Base-by-base conservation (phyloP, 2,329 filamentous ascomycete genomes). In the Leptographium radiaticola region DNA sequence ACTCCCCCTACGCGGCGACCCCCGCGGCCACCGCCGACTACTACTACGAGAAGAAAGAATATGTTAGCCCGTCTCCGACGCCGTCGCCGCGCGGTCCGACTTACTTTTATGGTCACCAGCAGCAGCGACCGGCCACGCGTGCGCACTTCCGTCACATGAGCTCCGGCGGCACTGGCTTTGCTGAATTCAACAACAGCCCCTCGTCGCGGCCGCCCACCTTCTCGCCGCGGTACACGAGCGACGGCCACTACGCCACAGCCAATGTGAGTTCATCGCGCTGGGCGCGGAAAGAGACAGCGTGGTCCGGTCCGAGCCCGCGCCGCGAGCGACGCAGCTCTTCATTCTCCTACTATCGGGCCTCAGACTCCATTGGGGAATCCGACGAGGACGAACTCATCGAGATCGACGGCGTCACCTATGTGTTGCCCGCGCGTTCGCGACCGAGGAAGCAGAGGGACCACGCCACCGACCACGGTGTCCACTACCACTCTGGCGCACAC, bases 331-430 rank as follows among this genome's bases (percentile, higher is more conserved):
- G 75, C 65, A 71, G 68, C 69, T 80, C 56, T 16, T 59, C 77
- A 60, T 76, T 73, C 69, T 74, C 75, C 70, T 75, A 77, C 71
- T 73, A 76, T 71, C 77, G 75, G 72, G 67, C 76, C 73, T 75
- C 76, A 65, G 74, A 75, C 61, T 71, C 71, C 58, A 72, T 76
- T 74, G 77, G 77, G 72, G 78, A 80, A 69, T 81, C 78, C 70
- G 78, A 81, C 75, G 77, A 80, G 74, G 78, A 81, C 71, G 77
- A 80, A 69, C 66, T 59, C 58, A 69, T 79, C 68, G 74, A 79
- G 68, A 68, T 75, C 64, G 64, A 75, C 65, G 75, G 74, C 60
- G 64, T 71, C 65, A 76, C 71, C 59, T 79, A 73, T 61, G 68
- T 79, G 68, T 64, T 80, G 63, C 73, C 74, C 56, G 71, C 74